Percentiles rank a stretch among this genome's conserved stretches.
These are phyloP conservation scores for Trichodelitschia bisporula DNA, from an alignment of 495 filamentous ascomycete species.

Conservation along the genomic window DNA sequence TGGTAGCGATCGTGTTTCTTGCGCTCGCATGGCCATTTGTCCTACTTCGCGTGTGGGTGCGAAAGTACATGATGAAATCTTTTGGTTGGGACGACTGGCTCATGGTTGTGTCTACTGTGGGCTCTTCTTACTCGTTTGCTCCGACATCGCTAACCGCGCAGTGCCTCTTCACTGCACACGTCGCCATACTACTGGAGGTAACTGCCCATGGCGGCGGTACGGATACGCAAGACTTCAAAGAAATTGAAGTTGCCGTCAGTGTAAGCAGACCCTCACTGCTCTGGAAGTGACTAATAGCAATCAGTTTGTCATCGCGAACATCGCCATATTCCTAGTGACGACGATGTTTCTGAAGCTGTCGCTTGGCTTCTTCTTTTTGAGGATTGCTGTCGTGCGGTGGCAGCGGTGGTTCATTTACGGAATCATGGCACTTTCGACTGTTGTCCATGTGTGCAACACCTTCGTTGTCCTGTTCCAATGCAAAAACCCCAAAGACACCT, in stretches of 20 bases:
- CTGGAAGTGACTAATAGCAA: neutral
- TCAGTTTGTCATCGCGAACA: slow-evolving; percentile 1
- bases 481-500: slow-evolving; percentile 8
- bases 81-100: slow-evolving; percentile 14
- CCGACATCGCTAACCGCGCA: too few relatives aligned
- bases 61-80: slow-evolving; percentile 8
- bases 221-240: neutral
- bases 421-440: slow-evolving; percentile 6
- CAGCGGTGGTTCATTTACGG: slow-evolving; percentile 10
- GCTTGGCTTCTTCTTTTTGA: slow-evolving; percentile 13
- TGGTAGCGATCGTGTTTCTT: too few relatives aligned
- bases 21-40: too few relatives aligned
- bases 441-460: slow-evolving; percentile 7
- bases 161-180: slow-evolving; percentile 1
- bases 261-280: too few relatives aligned
- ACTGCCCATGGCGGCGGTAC: neutral
- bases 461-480: slow-evolving; percentile 14
- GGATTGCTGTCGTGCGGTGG: slow-evolving; percentile 7
- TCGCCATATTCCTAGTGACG: slow-evolving; percentile 9
- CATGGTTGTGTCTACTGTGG: slow-evolving; percentile 10
- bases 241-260: too few relatives aligned
- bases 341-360: slow-evolving; percentile 13
- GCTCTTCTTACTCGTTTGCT: neutral
- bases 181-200: neutral
- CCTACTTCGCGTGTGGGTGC: slow-evolving; percentile 10